Conservation (phyloP, 2,329 filamentous ascomycete genomes). For the Fusarium fracticaudum region DNA sequence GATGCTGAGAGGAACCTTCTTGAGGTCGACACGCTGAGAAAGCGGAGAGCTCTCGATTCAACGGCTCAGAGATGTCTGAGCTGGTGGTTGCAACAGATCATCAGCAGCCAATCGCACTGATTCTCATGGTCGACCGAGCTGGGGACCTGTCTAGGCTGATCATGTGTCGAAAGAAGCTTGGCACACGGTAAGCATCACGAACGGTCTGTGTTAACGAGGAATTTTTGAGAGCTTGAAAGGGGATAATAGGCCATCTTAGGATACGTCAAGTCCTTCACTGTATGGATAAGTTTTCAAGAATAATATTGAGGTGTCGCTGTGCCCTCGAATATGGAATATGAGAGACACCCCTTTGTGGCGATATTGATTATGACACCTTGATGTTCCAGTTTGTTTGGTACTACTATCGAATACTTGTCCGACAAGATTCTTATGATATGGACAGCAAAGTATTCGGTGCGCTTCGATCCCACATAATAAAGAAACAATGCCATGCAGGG, state of each 20-base stretch:
- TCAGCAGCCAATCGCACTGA: conserved; percentile 35
- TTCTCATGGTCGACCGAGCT: conserved; percentile 31
- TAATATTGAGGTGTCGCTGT: not conserved
- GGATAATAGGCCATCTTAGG: not conserved
- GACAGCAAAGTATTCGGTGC: not conserved
- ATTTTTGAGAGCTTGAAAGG: not conserved
- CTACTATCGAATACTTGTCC: not conserved
- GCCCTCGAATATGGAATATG: not conserved
- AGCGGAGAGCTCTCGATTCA: conserved; percentile 26
- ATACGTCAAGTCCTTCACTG: not conserved
- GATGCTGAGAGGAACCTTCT: conserved; percentile 6
- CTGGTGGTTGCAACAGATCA: conserved; percentile 31
- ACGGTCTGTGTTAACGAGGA: not conserved
- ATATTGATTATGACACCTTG: conserved; percentile 13
- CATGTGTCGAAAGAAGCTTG: conserved; percentile 34
- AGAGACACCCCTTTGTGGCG: conserved; percentile 19
- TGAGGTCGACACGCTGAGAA: conserved; percentile 7
- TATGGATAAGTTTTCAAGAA: not conserved
- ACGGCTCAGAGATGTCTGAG: conserved; percentile 29
- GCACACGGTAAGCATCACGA: conserved; percentile 19
- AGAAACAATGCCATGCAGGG: not conserved
- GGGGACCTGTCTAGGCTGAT: conserved; percentile 31
- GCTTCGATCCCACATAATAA: not conserved
- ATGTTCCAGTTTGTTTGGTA: conserved; percentile 24
- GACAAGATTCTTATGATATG: not conserved